These are phyloP conservation scores for Camellia oleifera DNA, from an alignment of 179 eudicot species.

Conservation along the genomic window DNA sequence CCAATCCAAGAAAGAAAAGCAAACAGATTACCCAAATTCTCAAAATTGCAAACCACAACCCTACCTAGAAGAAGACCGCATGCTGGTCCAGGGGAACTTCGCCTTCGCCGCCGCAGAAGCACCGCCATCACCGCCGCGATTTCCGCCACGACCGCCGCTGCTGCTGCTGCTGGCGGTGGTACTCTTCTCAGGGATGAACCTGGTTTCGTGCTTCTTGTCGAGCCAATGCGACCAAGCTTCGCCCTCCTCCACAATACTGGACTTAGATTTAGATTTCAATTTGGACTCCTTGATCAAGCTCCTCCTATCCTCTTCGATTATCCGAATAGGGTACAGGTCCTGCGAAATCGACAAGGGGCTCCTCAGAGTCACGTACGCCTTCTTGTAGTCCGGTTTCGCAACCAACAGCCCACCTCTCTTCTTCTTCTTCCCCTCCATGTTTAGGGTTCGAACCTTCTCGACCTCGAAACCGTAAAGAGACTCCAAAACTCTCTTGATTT, in stretches of 20 bases:
- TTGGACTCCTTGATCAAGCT: constrained; percentile 50
- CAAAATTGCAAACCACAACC: constrained; percentile 1
- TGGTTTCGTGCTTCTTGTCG: constrained; percentile 28
- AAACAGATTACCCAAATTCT: background rate
- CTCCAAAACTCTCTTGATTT: constrained; percentile 83
- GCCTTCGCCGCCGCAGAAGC: constrained; percentile 25
- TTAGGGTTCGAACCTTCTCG: constrained; percentile 70
- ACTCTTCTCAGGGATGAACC: constrained; percentile 22
- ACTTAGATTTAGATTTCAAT: constrained; percentile 30
- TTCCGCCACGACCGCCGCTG: constrained; percentile 14
- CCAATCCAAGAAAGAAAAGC: background rate
- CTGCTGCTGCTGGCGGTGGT: constrained; percentile 7
- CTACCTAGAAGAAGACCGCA: constrained; percentile 61
- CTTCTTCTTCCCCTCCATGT: constrained; percentile 96
- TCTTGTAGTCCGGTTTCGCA: constrained; percentile 81
- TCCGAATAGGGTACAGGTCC: constrained; percentile 60
- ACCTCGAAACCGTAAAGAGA: constrained; percentile 88
- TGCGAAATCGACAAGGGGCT: constrained; percentile 68
- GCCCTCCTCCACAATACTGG: constrained; percentile 63
- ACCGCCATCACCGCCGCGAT: constrained; percentile 13
- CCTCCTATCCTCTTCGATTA: constrained; percentile 64
- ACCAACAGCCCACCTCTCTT: constrained; percentile 71
- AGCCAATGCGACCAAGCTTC: constrained; percentile 80
- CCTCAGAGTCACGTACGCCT: constrained; percentile 73
- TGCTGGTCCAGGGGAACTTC: constrained; percentile 89